phyloP scores from a whole-genome alignment of 768 basidiomycete genomes.

The Butyriboletus loyo region DNA sequence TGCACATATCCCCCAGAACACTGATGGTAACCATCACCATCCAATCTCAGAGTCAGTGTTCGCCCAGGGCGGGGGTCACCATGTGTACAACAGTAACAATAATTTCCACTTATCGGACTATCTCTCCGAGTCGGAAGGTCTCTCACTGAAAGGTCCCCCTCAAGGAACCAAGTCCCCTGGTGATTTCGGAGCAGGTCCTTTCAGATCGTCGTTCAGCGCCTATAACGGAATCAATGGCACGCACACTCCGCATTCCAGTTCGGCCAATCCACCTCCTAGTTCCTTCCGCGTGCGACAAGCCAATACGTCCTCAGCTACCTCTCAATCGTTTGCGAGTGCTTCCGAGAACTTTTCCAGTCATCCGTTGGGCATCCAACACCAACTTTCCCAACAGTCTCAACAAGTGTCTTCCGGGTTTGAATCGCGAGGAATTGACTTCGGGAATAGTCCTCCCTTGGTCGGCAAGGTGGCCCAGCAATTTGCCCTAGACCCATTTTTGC shows the following conservation, averaged over 20 bases:
- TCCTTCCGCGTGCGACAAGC: constrained; percentile 38
- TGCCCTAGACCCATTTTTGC: constrained; percentile 33
- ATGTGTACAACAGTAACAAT: constrained; percentile 43
- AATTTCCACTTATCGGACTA: constrained; percentile 35
- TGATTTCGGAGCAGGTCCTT: constrained; percentile 36
- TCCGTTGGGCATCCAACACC: constrained; percentile 31
- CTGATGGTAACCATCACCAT: constrained; percentile 36
- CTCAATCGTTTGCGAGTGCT: constrained; percentile 24
- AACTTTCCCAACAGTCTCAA: constrained; percentile 36
- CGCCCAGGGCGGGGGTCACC: constrained; percentile 31
- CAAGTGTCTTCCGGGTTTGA: constrained; percentile 27
- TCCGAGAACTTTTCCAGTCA: constrained; percentile 27
- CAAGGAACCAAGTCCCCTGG: constrained; percentile 29
- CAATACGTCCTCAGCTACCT: constrained; percentile 24
- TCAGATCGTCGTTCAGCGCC: constrained; percentile 36
- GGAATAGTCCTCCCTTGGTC: constrained; percentile 22
- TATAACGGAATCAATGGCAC: constrained; percentile 28
- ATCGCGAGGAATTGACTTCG: constrained; percentile 34
- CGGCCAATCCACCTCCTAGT: constrained; percentile 31
- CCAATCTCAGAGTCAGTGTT: constrained; percentile 29
- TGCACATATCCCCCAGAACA: constrained; percentile 23
- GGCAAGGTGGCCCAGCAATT: constrained; percentile 32
- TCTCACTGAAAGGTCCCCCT: constrained; percentile 31
- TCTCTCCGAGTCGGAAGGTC: constrained; percentile 31
- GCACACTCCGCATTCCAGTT: constrained; percentile 21